phyloP scores from a whole-genome alignment of 2,329 filamentous ascomycete genomes.

The Aaosphaeria arxii region DNA sequence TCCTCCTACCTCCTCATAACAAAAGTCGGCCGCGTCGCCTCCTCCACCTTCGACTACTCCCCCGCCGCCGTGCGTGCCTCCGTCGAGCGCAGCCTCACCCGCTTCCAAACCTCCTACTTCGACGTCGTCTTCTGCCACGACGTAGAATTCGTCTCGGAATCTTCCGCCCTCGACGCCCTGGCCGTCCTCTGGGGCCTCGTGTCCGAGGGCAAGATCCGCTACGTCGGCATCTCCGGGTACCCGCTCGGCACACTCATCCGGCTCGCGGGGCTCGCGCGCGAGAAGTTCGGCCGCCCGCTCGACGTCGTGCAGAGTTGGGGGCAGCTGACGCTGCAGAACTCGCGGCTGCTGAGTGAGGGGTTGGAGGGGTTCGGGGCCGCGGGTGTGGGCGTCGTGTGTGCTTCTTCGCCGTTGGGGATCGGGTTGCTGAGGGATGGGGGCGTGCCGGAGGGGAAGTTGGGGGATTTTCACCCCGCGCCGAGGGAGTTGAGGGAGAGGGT shows the following conservation, averaged over 20 bases:
- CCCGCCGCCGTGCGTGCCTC: constrained; percentile 61
- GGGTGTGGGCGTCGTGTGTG: constrained; percentile 75
- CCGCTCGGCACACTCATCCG: constrained; percentile 68
- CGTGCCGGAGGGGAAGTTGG: constrained; percentile 70
- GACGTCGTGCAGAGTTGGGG: constrained; percentile 85
- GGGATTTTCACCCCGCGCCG: constrained; percentile 69
- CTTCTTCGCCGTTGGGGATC: constrained; percentile 83
- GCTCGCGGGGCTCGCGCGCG: constrained; percentile 66
- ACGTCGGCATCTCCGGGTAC: constrained; percentile 86
- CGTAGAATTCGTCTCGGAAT: constrained; percentile 70
- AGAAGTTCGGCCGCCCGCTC: constrained; percentile 71
- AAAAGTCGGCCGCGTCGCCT: constrained; percentile 65
- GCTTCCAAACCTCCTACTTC: constrained; percentile 61
- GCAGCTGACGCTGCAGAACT: constrained; percentile 83
- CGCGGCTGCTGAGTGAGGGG: constrained; percentile 46
- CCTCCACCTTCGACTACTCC: constrained; percentile 66
- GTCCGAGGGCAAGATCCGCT: constrained; percentile 60
- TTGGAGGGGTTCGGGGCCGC: constrained; percentile 62
- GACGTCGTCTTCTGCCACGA: constrained; percentile 77
- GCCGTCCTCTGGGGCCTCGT: constrained; percentile 65
- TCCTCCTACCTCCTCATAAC: constrained; percentile 64
- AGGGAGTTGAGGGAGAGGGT: neutral
- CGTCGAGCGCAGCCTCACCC: constrained; percentile 59
- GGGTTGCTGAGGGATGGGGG: constrained; percentile 73
- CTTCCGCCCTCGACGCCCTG: constrained; percentile 41